Base-by-base conservation (phyloP, 352 stramenopile species). In the Phytophthora citricola region DNA sequence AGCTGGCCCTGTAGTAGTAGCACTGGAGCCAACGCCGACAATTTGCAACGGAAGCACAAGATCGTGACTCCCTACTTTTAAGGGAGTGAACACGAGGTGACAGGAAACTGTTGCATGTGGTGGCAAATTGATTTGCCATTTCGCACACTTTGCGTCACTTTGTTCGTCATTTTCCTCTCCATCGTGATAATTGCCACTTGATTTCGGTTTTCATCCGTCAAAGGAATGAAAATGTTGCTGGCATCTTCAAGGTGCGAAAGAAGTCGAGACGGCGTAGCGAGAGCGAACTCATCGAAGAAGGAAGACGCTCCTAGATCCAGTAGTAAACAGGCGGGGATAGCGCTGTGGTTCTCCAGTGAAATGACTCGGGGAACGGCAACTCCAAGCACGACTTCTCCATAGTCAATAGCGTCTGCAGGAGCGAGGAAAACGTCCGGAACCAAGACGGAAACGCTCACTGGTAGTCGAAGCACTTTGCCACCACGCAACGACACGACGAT, bases 371-470 rank as follows among this genome's bases (percentile, higher is more conserved):
- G 80, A 0, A 92, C 79, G 0, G 75, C 84, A 3, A 91, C 86
- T 4, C 91, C 93, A 9, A 97, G 64, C 7, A 94, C 83, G 5
- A 97, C 83, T 22, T 87, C 78, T 17, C 83, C 91, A 63, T 97
- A 98, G n/a, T 90, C 83, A 29, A 93, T 56, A 0, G 53, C 51
- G 0, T 66, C 38, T 11, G 63, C 47, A 1, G 76, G 80, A 17
- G 65, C 59, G 5, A 97, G 76, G 8, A 76, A 74, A 8, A 98
- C 81, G 5, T 97, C 83, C 0, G 93, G 93, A 0, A 98, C 76
- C 4, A 98, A 68, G 0, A 94, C 83, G 0, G 72, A 81, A 5
- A 78, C 85, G 0, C 54, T 49, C 2, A 98, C 57, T 1, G 87
- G 87, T 0, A 97, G 68, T 17, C 81, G 79, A 2, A 96, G 50